These are phyloP conservation scores for Pholiota adiposa DNA, from an alignment of 1,284 basidiomycete species.

Conservation along the genomic window DNA sequence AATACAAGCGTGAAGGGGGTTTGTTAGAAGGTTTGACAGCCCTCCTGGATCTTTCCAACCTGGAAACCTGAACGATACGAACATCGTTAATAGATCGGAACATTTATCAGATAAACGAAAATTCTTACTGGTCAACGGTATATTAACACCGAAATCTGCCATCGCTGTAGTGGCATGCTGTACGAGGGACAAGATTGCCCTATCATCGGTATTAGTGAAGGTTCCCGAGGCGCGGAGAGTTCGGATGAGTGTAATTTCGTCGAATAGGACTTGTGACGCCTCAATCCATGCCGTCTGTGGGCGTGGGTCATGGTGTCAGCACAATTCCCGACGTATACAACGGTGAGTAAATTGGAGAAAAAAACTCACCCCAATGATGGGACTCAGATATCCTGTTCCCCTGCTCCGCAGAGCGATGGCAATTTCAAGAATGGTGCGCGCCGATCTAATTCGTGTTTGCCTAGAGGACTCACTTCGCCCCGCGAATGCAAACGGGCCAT, in stretches of 20 bases:
- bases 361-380: conserved; percentile 24
- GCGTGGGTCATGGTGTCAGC: background rate
- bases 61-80: conserved; percentile 20
- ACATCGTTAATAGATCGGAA: background rate
- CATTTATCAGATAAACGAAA: background rate
- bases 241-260: conserved; percentile 21
- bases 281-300: conserved; percentile 26
- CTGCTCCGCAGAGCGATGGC: conserved; percentile 16
- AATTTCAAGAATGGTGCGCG: conserved; percentile 19
- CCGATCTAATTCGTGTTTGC: conserved; percentile 18
- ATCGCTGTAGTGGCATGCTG: conserved; percentile 22
- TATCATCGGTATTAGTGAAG: conserved; percentile 17
- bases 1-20: background rate
- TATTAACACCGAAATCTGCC: conserved; percentile 21
- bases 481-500: conserved; percentile 18
- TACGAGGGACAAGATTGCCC: conserved; percentile 16
- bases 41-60: conserved; percentile 25
- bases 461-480: conserved; percentile 22
- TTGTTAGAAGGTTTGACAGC: conserved; percentile 14
- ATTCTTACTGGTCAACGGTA: conserved; percentile 23
- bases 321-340: background rate
- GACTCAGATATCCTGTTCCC: conserved; percentile 19
- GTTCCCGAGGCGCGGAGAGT: conserved; percentile 17
- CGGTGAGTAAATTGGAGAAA: background rate
- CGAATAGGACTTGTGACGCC: conserved; percentile 24